Evolutionary conservation across 805 yeast genomes (phyloP).

Genomic region (Candida anglica): DNA sequence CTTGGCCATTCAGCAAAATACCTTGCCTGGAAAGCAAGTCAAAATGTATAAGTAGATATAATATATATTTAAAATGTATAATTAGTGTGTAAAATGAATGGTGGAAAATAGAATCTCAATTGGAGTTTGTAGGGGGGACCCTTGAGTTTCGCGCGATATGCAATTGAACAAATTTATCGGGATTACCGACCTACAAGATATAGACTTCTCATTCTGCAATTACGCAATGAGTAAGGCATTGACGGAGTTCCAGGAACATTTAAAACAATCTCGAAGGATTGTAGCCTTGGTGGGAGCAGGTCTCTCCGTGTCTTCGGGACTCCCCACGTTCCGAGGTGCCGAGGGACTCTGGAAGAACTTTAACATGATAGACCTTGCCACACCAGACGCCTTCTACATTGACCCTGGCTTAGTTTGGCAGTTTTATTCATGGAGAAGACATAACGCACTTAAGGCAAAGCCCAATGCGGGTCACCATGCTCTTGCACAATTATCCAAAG

Average conservation of each 20-base stretch:
- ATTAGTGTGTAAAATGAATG: neutral
- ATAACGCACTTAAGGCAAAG: slow-evolving; percentile 55
- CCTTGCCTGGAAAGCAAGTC: slow-evolving; percentile 45
- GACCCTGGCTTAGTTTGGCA: slow-evolving; percentile 93
- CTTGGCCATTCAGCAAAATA: slow-evolving; percentile 75
- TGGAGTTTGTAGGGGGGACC: no score
- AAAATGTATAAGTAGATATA: slow-evolving; percentile 9
- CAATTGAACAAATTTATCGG: no score
- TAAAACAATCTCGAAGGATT: slow-evolving; percentile 43
- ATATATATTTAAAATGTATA: neutral
- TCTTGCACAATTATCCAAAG: slow-evolving; percentile 55
- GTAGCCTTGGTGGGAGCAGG: slow-evolving; percentile 82
- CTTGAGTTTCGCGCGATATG: no score
- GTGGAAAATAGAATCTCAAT: neutral
- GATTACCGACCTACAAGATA: no score
- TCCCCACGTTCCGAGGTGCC: slow-evolving; percentile 68
- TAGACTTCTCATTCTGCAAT: no score
- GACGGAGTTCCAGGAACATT: slow-evolving; percentile 47
- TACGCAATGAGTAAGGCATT: slow-evolving; percentile 24
- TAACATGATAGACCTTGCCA: slow-evolving; percentile 79
- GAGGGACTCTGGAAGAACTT: slow-evolving; percentile 76
- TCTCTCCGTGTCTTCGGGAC: slow-evolving; percentile 70
- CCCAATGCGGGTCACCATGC: slow-evolving; percentile 78
- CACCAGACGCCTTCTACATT: slow-evolving; percentile 82
- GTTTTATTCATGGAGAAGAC: slow-evolving; percentile 70